Conservation (phyloP, 495 filamentous ascomycete species). For the Hyaloscypha hepaticicola region DNA sequence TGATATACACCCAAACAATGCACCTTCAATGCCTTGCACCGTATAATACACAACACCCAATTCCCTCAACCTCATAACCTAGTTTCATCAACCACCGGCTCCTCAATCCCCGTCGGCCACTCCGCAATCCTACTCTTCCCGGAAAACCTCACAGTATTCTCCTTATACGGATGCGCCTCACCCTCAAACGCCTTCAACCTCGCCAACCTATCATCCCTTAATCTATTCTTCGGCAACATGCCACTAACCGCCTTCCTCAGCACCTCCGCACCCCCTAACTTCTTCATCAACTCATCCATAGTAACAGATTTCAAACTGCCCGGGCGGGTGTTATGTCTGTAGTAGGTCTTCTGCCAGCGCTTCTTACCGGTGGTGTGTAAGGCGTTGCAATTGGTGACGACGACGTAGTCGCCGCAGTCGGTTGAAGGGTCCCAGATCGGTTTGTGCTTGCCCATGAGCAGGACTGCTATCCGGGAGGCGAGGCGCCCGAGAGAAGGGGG, state of each 20-base stretch:
- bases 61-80: conserved; percentile 20
- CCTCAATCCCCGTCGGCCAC: conserved; percentile 19
- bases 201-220: conserved; percentile 82
- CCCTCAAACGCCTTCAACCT: conserved; percentile 95
- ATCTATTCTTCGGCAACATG: conserved; percentile 96
- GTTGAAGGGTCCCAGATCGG: conserved; percentile 94
- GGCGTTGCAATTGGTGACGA: conserved; percentile 83
- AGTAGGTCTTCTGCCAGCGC: conserved; percentile 90
- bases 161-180: conserved; percentile 82
- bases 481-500: conserved; percentile 79
- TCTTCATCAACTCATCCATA: conserved; percentile 92
- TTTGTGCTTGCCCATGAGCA: conserved; percentile 99
- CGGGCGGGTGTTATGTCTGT: conserved; percentile 86
- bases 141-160: conserved; percentile 75
- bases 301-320: conserved; percentile 83
- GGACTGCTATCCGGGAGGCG: conserved; percentile 83
- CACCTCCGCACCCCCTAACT: conserved; percentile 93
- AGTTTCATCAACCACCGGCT: background rate
- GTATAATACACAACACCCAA: conserved; percentile 11
- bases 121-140: conserved; percentile 35
- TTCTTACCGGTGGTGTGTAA: conserved; percentile 90
- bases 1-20: conserved; percentile 5
- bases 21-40: conserved; percentile 10
- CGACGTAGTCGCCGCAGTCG: conserved; percentile 99
- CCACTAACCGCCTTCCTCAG: conserved; percentile 88